Percentiles rank a stretch among this genome's conserved stretches.
Evolutionary conservation across 139 green algal species (phyloP).

Genomic region (Picochlorum sp.): DNA sequence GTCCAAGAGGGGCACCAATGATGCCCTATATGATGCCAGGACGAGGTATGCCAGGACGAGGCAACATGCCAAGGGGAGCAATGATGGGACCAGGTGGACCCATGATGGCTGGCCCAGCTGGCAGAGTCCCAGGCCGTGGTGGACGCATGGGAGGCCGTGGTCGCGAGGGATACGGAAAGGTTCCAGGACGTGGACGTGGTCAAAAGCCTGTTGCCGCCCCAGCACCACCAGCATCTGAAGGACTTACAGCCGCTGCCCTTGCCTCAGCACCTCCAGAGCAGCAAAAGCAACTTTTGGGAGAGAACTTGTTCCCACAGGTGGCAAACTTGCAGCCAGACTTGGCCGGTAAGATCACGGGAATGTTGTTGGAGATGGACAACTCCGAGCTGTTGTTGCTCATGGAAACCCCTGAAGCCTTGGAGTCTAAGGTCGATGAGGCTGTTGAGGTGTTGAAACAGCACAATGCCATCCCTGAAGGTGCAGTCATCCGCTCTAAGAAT

Average conservation of each 20-base stretch:
- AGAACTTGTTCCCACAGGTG: conserved; percentile 79
- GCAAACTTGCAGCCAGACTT: conserved; percentile 54
- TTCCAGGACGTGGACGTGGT: conserved; percentile 16
- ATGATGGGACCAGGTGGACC: neutral
- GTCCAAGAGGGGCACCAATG: conserved; percentile 8
- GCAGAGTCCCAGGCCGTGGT: conserved; percentile 6
- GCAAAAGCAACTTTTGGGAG: conserved; percentile 85
- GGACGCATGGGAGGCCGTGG: neutral
- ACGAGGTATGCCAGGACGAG: conserved; percentile 8
- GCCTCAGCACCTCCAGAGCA: conserved; percentile 63
- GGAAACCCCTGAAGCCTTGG: conserved; percentile 56
- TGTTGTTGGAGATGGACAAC: conserved; percentile 95
- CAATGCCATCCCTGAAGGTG: conserved; percentile 51
- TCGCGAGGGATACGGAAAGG: conserved; percentile 1
- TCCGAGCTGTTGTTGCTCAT: conserved; percentile 80
- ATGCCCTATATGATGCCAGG: conserved; percentile 24
- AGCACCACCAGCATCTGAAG: conserved; percentile 14
- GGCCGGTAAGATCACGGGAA: conserved; percentile 90
- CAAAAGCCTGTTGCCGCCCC: conserved; percentile 2
- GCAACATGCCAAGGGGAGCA: neutral
- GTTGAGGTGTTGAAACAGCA: conserved; percentile 68
- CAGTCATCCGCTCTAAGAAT: neutral
- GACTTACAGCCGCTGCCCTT: conserved; percentile 56
- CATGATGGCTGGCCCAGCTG: conserved; percentile 1
- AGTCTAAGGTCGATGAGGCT: conserved; percentile 79